Evolutionary conservation across 768 basidiomycete genomes (phyloP).

Genomic region (Termitomyces sp.): DNA sequence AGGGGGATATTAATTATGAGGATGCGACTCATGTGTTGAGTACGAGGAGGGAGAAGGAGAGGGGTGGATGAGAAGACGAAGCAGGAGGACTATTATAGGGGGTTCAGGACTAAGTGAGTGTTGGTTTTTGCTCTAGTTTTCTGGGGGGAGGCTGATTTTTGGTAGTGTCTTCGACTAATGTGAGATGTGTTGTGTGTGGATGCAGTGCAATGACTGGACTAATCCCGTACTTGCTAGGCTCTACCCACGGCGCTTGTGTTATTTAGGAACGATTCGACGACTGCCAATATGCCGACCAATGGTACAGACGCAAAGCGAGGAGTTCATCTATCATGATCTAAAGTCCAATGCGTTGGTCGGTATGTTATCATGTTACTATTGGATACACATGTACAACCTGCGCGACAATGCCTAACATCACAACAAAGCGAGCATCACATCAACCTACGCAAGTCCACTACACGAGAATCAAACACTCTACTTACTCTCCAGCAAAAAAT

Average conservation of each 20-base stretch:
- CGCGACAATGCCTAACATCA: no score
- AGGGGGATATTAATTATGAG: constrained; percentile 92
- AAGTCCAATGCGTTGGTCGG: no score
- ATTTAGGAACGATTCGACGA: constrained; percentile 48
- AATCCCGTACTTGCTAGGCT: constrained; percentile 42
- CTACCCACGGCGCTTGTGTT: constrained; percentile 73
- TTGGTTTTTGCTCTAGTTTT: neutral
- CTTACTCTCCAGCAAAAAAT: no score
- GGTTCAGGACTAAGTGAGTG: constrained; percentile 87
- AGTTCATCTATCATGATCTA: no score
- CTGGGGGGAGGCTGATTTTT: constrained; percentile 8
- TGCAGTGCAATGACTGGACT: no score
- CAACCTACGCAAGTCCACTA: no score
- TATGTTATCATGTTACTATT: no score
- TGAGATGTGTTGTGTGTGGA: constrained; percentile 22
- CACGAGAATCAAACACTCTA: no score
- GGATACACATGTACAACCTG: no score
- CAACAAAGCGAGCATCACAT: no score
- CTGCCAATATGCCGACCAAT: no score
- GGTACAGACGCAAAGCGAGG: no score
- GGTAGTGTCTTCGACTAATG: constrained; percentile 66
- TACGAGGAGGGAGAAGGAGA: constrained; percentile 73
- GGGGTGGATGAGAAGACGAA: constrained; percentile 58
- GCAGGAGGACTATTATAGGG: constrained; percentile 86
- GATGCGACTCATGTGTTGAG: constrained; percentile 83